Base-by-base conservation (phyloP, 108 stramenopile species). In the Cyclotella sp. region DNA sequence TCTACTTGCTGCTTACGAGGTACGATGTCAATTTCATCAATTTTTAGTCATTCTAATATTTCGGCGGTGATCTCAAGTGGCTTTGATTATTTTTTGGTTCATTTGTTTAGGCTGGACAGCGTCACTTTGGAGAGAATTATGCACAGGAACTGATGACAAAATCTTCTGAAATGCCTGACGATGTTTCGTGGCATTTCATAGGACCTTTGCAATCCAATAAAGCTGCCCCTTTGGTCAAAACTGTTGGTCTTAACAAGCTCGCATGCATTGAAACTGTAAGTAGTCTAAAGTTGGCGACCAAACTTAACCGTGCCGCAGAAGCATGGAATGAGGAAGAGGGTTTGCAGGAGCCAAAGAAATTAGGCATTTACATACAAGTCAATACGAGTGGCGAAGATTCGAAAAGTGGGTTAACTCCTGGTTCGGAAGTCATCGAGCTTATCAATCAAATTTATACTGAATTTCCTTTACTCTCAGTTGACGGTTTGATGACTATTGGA, bases 401-500 rank as follows among this genome's bases (percentile, higher is more conserved):
- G 43, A 99, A 99, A 63, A 86, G 89, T 60, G 99, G 99, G 45
- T 84, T 98, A 10, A 64, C 72, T 26, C 87, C 91, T 26, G 95
- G 96, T 62, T 73, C 73, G 40, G 85, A 81, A 27, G 52, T 89
- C 9, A 63, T 57, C 43, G 80, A 77, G 42, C 73, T 95, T 19
- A 82, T 81, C 28, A 63, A 85, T 49, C 80, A 95, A 73, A 85
- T 98, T 45, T 49, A 49, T 28, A 78, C 85, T 11, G 75, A 88
- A 68, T 98, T 97, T 72, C 83, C 85, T 21, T 58, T 76, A 55
- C 79, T 99, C 19, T 77, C 88, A 9, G 63, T 98, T 49, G 83
- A 85, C 29, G 99, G 99, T 4, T 81, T 99, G 68, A 99, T 99
- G 99, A 98, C 98, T 27, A 99, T 99, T 77, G 99, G 99, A 39